These are phyloP conservation scores for Microcyclospora tardicrescens DNA, from an alignment of 2,329 filamentous ascomycete genomes.

Conservation along the genomic window DNA sequence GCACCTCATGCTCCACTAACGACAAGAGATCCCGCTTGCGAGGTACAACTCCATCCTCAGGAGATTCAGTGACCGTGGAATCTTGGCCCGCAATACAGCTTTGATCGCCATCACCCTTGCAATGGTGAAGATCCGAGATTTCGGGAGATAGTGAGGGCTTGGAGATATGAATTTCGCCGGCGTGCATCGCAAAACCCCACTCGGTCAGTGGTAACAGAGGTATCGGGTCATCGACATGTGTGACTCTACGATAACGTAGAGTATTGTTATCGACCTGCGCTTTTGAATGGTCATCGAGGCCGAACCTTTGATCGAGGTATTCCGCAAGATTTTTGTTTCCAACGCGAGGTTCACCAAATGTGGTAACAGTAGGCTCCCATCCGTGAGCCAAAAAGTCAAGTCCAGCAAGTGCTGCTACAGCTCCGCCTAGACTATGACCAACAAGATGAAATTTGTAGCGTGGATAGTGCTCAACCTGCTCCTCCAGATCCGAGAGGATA, in stretches of 20 bases:
- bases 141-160: conserved; percentile 57
- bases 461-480: conserved; percentile 48
- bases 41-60: neutral
- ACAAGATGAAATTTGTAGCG: conserved; percentile 64
- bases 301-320: conserved; percentile 44
- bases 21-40: conserved; percentile 11
- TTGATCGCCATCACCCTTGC: conserved; percentile 57
- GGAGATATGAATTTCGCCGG: conserved; percentile 75
- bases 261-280: conserved; percentile 10
- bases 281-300: conserved; percentile 13
- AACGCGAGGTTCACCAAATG: conserved; percentile 73
- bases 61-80: conserved; percentile 11
- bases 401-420: conserved; percentile 75
- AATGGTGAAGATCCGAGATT: conserved; percentile 55
- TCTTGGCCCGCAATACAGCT: conserved; percentile 55
- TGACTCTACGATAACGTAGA: conserved; percentile 58
- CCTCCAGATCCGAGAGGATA: conserved; percentile 55
- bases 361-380: conserved; percentile 67
- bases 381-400: conserved; percentile 69
- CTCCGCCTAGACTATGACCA: conserved; percentile 85
- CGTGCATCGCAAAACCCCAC: conserved; percentile 79
- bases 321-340: conserved; percentile 41
- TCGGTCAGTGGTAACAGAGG: conserved; percentile 73
- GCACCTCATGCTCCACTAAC: conserved; percentile 16
- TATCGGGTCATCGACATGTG: conserved; percentile 76